A percentile compares a stretch with the other conserved stretches of the same genome.
These are phyloP conservation scores for Eucommia ulmoides DNA, from an alignment of 257 asterid genomes.

Conservation along the genomic window DNA sequence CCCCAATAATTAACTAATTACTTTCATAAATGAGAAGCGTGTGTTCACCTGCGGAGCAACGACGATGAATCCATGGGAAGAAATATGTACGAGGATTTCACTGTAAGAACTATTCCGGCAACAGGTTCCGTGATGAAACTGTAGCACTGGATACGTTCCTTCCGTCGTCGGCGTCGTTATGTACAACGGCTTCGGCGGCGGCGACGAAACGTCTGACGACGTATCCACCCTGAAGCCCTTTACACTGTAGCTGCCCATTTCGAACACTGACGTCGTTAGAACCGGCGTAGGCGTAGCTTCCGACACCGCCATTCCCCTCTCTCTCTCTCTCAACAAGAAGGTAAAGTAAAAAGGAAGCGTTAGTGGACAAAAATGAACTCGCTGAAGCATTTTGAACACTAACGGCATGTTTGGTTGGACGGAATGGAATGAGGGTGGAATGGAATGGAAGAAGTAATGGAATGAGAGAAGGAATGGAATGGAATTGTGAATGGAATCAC, in stretches of 20 bases:
- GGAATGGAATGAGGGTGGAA: no score
- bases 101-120: slow-evolving; percentile 27
- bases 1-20: no score
- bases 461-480: no score
- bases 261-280: no score
- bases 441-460: no score
- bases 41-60: slow-evolving; percentile 49
- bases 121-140: no score
- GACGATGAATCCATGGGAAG: slow-evolving; percentile 55
- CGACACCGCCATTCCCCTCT: neutral
- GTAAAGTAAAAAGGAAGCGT: no score
- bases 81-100: slow-evolving; percentile 41
- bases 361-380: no score
- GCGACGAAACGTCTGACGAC: slow-evolving; percentile 17
- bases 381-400: no score
- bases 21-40: neutral
- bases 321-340: neutral
- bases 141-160: slow-evolving; percentile 35
- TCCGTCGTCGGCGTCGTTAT: slow-evolving; percentile 30
- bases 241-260: slow-evolving; percentile 24
- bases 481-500: no score
- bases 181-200: slow-evolving; percentile 25
- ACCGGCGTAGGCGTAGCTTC: neutral
- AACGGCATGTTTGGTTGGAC: no score
- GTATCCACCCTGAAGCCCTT: slow-evolving; percentile 23